A percentile compares a stretch with the other conserved stretches of the same genome.
Evolutionary conservation across 2,329 filamentous ascomycete species (phyloP).

Genomic region (Aspergillus sp.): DNA sequence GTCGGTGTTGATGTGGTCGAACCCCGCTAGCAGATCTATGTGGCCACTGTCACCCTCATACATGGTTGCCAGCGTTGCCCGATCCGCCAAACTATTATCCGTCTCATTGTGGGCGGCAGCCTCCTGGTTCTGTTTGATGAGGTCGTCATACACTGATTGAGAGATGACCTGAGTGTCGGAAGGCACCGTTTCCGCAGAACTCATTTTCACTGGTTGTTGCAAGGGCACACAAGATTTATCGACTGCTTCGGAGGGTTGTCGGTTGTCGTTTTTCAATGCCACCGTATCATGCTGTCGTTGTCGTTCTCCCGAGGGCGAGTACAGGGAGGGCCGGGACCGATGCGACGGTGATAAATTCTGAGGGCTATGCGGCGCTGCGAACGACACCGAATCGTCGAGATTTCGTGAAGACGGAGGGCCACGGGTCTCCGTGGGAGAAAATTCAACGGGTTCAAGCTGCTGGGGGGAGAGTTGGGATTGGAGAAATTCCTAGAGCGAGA

Average conservation of each 20-base stretch:
- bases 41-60: slow-evolving; percentile 45
- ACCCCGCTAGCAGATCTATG: slow-evolving; percentile 42
- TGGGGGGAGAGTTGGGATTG: slow-evolving; percentile 24
- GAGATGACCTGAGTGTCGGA: slow-evolving; percentile 47
- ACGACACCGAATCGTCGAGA: slow-evolving; percentile 8
- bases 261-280: slow-evolving; percentile 13
- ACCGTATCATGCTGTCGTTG: slow-evolving; percentile 24
- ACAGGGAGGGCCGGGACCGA: neutral
- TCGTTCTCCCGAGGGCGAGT: slow-evolving; percentile 6
- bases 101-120: slow-evolving; percentile 23
- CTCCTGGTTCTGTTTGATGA: slow-evolving; percentile 39
- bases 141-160: slow-evolving; percentile 43
- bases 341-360: slow-evolving; percentile 9
- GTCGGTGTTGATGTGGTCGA: slow-evolving; percentile 29
- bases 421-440: slow-evolving; percentile 2
- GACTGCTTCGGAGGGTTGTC: slow-evolving; percentile 14
- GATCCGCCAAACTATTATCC: slow-evolving; percentile 26
- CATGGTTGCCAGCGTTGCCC: slow-evolving; percentile 38
- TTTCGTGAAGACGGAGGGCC: slow-evolving; percentile 1
- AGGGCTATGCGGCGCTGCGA: slow-evolving; percentile 9
- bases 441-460: slow-evolving; percentile 10
- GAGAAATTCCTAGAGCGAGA: slow-evolving; percentile 29
- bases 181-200: slow-evolving; percentile 31
- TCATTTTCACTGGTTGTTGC: slow-evolving; percentile 30
- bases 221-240: slow-evolving; percentile 15